Evolutionary conservation across 2,329 filamentous ascomycete species (phyloP).

Genomic region (Truncatella angustata): DNA sequence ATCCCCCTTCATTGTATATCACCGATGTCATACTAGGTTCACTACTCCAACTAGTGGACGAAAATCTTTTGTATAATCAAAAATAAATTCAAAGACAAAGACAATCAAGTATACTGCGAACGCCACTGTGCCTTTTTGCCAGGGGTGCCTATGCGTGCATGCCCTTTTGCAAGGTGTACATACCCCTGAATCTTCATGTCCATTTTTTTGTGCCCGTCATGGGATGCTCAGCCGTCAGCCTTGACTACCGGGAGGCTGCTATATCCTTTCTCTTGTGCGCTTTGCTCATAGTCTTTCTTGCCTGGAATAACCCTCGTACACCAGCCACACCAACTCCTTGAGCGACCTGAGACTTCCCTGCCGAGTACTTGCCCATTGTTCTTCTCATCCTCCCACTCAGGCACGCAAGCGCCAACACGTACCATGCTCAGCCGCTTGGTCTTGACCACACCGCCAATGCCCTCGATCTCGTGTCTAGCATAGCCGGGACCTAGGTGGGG

Average conservation of each 20-base stretch:
- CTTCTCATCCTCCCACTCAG: conserved; percentile 79
- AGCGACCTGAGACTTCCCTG: conserved; percentile 65
- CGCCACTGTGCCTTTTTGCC: no score
- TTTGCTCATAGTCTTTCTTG: conserved; percentile 37
- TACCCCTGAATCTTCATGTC: no score
- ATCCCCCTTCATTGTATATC: conserved; percentile 7
- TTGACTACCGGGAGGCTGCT: neutral
- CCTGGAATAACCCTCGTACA: conserved; percentile 74
- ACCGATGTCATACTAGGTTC: neutral
- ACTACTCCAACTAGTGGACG: neutral
- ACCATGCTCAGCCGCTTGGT: conserved; percentile 83
- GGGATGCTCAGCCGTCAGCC: neutral
- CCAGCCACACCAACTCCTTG: conserved; percentile 90
- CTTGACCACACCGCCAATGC: conserved; percentile 84
- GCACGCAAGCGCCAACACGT: conserved; percentile 78
- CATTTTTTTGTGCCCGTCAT: no score
- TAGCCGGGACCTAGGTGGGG: conserved; percentile 68
- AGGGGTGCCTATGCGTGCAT: no score
- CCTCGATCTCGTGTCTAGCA: conserved; percentile 83
- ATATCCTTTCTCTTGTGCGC: conserved; percentile 9
- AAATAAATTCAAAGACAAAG: neutral
- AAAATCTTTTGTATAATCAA: conserved; percentile 8
- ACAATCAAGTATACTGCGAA: neutral
- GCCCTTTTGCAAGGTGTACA: no score
- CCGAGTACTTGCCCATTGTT: conserved; percentile 63